Evolutionary conservation across 2,329 filamentous ascomycete genomes (phyloP).

Genomic region (Penicillium sp.): DNA sequence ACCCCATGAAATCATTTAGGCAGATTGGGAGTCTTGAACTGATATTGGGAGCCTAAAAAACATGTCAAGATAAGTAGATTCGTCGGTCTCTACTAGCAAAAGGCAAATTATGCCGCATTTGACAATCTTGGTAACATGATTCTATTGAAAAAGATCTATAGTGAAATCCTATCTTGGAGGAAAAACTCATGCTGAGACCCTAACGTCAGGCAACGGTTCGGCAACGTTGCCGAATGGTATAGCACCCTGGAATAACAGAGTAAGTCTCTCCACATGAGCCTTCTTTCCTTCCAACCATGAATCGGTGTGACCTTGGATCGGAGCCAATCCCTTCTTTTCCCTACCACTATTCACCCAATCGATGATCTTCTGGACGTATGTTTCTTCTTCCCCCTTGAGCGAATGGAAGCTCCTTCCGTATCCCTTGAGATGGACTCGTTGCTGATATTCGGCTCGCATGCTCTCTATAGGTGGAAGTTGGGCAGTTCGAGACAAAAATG

Average conservation of each 20-base stretch:
- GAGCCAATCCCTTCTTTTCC: conserved; percentile 21
- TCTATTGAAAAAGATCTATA: too few relatives aligned
- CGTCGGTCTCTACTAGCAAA: background rate
- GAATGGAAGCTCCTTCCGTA: conserved; percentile 44
- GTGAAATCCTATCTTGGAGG: background rate
- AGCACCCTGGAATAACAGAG: conserved; percentile 21
- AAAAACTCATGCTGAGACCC: background rate
- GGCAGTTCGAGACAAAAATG: conserved; percentile 58
- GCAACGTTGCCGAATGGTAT: conserved; percentile 11
- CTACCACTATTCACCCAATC: conserved; percentile 41
- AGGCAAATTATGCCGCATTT: background rate
- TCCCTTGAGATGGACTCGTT: conserved; percentile 32
- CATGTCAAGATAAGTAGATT: background rate
- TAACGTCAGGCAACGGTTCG: conserved; percentile 12
- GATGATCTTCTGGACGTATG: conserved; percentile 40
- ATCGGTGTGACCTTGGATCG: conserved; percentile 37
- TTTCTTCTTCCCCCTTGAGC: conserved; percentile 39
- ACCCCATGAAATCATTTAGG: background rate
- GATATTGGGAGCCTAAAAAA: background rate
- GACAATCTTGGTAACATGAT: background rate
- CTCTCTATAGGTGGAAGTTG: conserved; percentile 50
- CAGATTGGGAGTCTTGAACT: background rate
- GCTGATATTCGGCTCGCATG: conserved; percentile 43
- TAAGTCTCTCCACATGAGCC: conserved; percentile 29
- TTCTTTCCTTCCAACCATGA: conserved; percentile 36